phyloP scores from a whole-genome alignment of 2,329 filamentous ascomycete species.

The Aciculosporium take region DNA sequence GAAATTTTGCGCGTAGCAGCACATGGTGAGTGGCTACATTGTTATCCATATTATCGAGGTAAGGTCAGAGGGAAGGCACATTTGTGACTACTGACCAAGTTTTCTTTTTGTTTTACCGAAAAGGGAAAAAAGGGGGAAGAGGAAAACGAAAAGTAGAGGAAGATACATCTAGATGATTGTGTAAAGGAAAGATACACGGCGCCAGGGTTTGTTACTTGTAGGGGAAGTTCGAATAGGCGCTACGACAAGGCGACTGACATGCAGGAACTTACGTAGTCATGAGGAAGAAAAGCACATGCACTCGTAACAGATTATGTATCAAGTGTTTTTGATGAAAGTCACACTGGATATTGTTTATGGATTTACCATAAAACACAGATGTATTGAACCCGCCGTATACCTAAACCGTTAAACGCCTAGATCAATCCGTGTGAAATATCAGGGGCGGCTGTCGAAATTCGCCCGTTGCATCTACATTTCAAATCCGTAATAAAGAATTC shows the following conservation, averaged over 20 bases:
- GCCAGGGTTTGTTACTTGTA: no score
- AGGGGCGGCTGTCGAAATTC: background rate
- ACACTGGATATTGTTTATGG: slow-evolving; percentile 12
- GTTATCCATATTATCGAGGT: slow-evolving; percentile 23
- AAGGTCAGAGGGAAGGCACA: slow-evolving; percentile 43
- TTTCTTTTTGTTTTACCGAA: background rate
- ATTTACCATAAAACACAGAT: slow-evolving; percentile 14
- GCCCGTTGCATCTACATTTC: background rate
- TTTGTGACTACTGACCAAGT: slow-evolving; percentile 21
- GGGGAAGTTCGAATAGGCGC: no score
- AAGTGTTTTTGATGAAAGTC: slow-evolving; percentile 9
- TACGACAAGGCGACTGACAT: no score
- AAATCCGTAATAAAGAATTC: slow-evolving; percentile 1
- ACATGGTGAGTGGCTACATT: slow-evolving; percentile 2
- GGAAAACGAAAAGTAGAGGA: background rate
- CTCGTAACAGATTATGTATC: background rate
- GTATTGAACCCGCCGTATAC: slow-evolving; percentile 14
- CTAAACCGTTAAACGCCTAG: slow-evolving; percentile 22
- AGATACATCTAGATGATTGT: background rate
- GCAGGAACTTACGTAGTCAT: background rate
- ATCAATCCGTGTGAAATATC: slow-evolving; percentile 17
- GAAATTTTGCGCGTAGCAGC: slow-evolving; percentile 4
- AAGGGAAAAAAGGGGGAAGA: no score
- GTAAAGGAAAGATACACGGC: no score
- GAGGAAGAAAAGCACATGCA: background rate